These are phyloP conservation scores for Scheffersomyces titani DNA, from an alignment of 1,139 yeast genomes.

Conservation along the genomic window DNA sequence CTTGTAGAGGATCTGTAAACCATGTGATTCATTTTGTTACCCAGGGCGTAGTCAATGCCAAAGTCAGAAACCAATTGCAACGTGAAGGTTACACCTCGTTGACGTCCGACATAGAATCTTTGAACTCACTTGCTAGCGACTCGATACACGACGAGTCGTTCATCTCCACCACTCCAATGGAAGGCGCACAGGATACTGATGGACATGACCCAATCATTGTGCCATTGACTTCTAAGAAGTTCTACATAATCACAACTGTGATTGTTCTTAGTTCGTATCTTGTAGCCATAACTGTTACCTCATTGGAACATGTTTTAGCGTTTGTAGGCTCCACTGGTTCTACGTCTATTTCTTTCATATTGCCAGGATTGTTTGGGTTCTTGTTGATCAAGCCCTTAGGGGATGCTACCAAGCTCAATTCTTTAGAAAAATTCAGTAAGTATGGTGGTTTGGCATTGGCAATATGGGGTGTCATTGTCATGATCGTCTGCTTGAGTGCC, in stretches of 20 bases:
- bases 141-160: constrained; percentile 36
- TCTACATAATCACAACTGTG: constrained; percentile 63
- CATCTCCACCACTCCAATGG: constrained; percentile 49
- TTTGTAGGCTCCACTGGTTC: constrained; percentile 96
- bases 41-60: constrained; percentile 24
- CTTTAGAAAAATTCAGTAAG: constrained; percentile 47
- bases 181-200: constrained; percentile 51
- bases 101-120: constrained; percentile 16
- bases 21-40: constrained; percentile 60
- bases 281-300: constrained; percentile 75
- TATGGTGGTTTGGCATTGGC: constrained; percentile 62
- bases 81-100: constrained; percentile 16
- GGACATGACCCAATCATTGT: constrained; percentile 54
- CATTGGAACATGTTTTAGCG: constrained; percentile 84
- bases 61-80: constrained; percentile 6
- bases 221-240: constrained; percentile 52
- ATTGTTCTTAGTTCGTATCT: constrained; percentile 66
- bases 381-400: constrained; percentile 54
- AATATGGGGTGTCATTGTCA: constrained; percentile 76
- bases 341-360: constrained; percentile 86
- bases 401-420: constrained; percentile 36
- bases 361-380: constrained; percentile 90
- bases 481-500: constrained; percentile 75
- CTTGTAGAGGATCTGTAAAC: constrained; percentile 71
- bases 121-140: constrained; percentile 16